Conservation (phyloP, 2,329 filamentous ascomycete genomes). For the Drechmeria coniospora region DNA sequence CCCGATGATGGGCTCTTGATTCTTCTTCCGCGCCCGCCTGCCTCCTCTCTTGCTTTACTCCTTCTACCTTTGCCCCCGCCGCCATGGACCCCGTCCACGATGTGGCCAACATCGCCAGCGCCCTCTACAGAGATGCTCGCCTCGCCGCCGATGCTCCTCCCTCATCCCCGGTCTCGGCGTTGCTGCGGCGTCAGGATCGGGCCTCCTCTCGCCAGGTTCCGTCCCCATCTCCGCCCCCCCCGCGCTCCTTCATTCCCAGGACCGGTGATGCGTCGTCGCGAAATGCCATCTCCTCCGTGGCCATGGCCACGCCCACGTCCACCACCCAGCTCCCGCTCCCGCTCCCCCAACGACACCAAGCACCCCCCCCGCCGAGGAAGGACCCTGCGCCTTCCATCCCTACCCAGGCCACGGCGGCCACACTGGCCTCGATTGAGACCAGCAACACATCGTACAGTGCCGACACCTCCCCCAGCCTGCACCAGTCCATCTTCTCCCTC, state of each 20-base stretch:
- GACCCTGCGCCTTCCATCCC: conserved; percentile 39
- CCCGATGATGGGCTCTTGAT: conserved; percentile 3
- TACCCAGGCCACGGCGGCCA: conserved; percentile 31
- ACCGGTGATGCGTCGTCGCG: too few relatives aligned
- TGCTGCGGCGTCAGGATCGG: too few relatives aligned
- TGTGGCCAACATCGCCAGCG: conserved; percentile 16
- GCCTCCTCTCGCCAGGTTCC: too few relatives aligned
- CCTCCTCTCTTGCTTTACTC: conserved; percentile 3
- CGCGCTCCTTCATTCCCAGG: too few relatives aligned
- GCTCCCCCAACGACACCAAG: too few relatives aligned
- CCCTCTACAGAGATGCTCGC: too few relatives aligned
- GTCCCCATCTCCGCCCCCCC: too few relatives aligned
- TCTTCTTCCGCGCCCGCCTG: conserved; percentile 4
- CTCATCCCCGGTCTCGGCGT: too few relatives aligned
- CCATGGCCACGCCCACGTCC: conserved; percentile 3
- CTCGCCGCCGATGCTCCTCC: too few relatives aligned
- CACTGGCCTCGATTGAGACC: conserved; percentile 28
- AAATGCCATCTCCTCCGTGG: too few relatives aligned
- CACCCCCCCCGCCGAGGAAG: conserved; percentile 23
- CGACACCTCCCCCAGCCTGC: conserved; percentile 33
- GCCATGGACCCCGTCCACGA: conserved; percentile 25
- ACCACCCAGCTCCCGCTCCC: conserved; percentile 6
- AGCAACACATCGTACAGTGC: conserved; percentile 35
- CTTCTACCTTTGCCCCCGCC: conserved; percentile 2
- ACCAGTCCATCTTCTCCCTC: conserved; percentile 38